These are phyloP conservation scores for Naegleria gruberi DNA, from an alignment of 208 protist genomes.

Conservation along the genomic window DNA sequence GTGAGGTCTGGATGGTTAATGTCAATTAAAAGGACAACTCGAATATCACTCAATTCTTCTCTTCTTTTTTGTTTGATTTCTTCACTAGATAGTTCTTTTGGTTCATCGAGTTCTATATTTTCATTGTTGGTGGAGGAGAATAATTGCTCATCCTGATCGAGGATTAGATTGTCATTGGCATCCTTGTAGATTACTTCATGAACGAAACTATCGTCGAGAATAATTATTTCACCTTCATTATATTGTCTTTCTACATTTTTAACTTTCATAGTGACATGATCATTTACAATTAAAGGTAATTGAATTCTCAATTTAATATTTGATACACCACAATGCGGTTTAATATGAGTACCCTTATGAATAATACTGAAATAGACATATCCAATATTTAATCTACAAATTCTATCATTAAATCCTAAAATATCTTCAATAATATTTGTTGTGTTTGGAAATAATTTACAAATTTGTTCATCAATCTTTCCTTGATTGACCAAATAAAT, in stretches of 20 bases:
- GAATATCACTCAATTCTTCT: too few species aligned
- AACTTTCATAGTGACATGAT: background rate
- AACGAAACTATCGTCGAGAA: constrained; percentile 17
- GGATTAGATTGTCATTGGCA: too few species aligned
- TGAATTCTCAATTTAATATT: constrained; percentile 14
- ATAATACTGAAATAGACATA: constrained; percentile 22
- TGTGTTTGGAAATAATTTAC: background rate
- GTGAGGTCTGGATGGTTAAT: background rate
- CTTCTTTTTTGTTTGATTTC: too few species aligned
- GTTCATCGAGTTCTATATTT: too few species aligned
- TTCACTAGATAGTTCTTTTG: too few species aligned
- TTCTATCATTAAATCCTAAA: background rate
- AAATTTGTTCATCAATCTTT: background rate
- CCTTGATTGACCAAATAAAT: background rate
- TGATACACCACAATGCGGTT: background rate
- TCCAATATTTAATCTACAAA: background rate
- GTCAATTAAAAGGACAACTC: background rate
- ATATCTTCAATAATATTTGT: background rate
- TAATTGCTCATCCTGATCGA: too few species aligned
- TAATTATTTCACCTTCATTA: background rate
- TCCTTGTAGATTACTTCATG: background rate
- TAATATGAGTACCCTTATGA: background rate
- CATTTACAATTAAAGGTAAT: background rate
- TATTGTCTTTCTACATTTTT: background rate
- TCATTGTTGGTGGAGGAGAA: background rate